These are phyloP conservation scores for Dipodascus albidus DNA, from an alignment of 805 yeast genomes.

Conservation along the genomic window DNA sequence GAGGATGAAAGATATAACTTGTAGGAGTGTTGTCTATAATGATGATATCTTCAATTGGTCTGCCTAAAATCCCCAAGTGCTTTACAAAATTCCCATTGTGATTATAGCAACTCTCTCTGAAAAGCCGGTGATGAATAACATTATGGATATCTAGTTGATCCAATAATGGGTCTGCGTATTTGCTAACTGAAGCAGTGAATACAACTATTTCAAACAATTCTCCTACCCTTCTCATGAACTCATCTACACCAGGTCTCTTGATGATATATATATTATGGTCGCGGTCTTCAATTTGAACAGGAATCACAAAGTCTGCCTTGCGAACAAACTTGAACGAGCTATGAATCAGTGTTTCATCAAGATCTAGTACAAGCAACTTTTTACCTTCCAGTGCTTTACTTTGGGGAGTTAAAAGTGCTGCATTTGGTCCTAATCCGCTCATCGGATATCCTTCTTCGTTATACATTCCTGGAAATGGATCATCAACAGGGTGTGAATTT, in stretches of 20 bases:
- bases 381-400: slow-evolving; percentile 40
- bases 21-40: slow-evolving; percentile 97
- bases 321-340: slow-evolving; percentile 85
- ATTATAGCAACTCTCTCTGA: slow-evolving; percentile 87
- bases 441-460: neutral
- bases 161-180: slow-evolving; percentile 91
- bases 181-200: slow-evolving; percentile 89
- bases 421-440: slow-evolving; percentile 19
- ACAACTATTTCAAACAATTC: slow-evolving; percentile 88
- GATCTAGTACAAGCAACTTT: slow-evolving; percentile 81
- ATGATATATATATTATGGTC: slow-evolving; percentile 91
- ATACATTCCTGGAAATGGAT: neutral
- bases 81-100: slow-evolving; percentile 93
- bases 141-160: slow-evolving; percentile 74
- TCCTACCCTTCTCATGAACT: slow-evolving; percentile 74
- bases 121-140: slow-evolving; percentile 78
- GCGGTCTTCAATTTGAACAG: slow-evolving; percentile 91
- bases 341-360: slow-evolving; percentile 95
- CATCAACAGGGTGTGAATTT: neutral
- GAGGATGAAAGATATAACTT: slow-evolving; percentile 95
- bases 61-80: slow-evolving; percentile 84
- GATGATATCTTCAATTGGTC: slow-evolving; percentile 76
- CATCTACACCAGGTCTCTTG: slow-evolving; percentile 96
- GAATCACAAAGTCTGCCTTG: slow-evolving; percentile 91
- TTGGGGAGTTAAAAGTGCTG: slow-evolving; percentile 37